These are phyloP conservation scores for Amauroascus verrucosus DNA, from an alignment of 2,329 filamentous ascomycete species.

Conservation along the genomic window DNA sequence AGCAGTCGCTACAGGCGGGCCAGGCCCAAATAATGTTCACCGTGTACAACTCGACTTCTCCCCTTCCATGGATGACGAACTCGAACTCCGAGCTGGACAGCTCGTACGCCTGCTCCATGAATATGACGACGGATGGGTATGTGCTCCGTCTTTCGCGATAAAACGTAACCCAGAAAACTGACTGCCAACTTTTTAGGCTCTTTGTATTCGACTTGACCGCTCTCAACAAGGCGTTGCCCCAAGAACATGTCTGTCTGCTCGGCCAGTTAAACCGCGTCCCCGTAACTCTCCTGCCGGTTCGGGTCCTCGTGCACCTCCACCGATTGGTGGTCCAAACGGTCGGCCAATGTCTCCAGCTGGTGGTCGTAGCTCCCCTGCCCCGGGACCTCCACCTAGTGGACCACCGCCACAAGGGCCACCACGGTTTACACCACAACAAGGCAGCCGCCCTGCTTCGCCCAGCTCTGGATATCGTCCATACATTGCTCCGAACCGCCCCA, in stretches of 20 bases:
- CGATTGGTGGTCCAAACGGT: slow-evolving; percentile 28
- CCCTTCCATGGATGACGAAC: slow-evolving; percentile 84
- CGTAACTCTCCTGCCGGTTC: slow-evolving; percentile 32
- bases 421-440: slow-evolving; percentile 23
- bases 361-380: slow-evolving; percentile 21
- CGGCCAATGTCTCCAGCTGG: slow-evolving; percentile 22
- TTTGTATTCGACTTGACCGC: slow-evolving; percentile 82
- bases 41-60: slow-evolving; percentile 91
- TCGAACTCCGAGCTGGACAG: slow-evolving; percentile 69
- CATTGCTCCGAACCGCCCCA: slow-evolving; percentile 23
- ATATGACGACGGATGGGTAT: slow-evolving; percentile 97
- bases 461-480: slow-evolving; percentile 23
- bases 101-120: slow-evolving; percentile 84
- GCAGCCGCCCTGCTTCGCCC: slow-evolving; percentile 28
- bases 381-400: slow-evolving; percentile 11
- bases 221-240: slow-evolving; percentile 88
- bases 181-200: slow-evolving; percentile 50
- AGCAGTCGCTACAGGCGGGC: slow-evolving; percentile 52
- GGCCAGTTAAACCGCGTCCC: slow-evolving; percentile 76
- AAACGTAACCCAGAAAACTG: neutral
- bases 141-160: slow-evolving; percentile 28
- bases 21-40: slow-evolving; percentile 60
- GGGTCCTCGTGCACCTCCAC: slow-evolving; percentile 27
- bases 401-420: slow-evolving; percentile 3
- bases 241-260: slow-evolving; percentile 82